phyloP scores from a whole-genome alignment of 495 filamentous ascomycete species.

The Xylaria venustula region DNA sequence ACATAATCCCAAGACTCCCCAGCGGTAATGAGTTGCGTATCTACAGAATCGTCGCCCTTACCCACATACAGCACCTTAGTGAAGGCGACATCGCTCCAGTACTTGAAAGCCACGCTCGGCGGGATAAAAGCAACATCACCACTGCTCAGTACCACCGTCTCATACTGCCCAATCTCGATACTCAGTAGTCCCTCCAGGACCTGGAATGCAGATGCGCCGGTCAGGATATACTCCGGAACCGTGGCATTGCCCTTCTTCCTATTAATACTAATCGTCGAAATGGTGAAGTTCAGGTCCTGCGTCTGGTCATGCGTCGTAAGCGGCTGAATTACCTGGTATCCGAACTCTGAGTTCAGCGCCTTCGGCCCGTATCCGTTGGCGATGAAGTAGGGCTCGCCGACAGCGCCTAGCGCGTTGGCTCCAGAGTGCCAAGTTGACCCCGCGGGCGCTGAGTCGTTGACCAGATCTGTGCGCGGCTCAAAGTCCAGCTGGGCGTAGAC shows the following conservation, averaged over 20 bases:
- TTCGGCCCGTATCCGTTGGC: slow-evolving; percentile 44
- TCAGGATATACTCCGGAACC: too few species aligned
- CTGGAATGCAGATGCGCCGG: slow-evolving; percentile 37
- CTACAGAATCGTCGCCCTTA: slow-evolving; percentile 33
- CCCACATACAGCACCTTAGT: slow-evolving; percentile 43
- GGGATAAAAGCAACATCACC: slow-evolving; percentile 46
- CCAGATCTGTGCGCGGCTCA: slow-evolving; percentile 32
- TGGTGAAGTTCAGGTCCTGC: slow-evolving; percentile 34
- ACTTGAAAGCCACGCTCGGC: slow-evolving; percentile 27
- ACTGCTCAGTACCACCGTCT: slow-evolving; percentile 22
- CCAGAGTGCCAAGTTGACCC: slow-evolving; percentile 29
- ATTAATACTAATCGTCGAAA: slow-evolving; percentile 39
- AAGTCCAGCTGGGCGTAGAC: slow-evolving; percentile 42
- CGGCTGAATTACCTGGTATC: slow-evolving; percentile 45
- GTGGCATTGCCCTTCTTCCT: slow-evolving; percentile 11
- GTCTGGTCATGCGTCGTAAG: slow-evolving; percentile 27
- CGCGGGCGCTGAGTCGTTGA: slow-evolving; percentile 33
- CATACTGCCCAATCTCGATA: slow-evolving; percentile 32
- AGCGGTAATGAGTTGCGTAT: slow-evolving; percentile 6
- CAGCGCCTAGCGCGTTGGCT: slow-evolving; percentile 27
- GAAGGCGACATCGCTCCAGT: slow-evolving; percentile 33
- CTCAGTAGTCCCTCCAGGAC: slow-evolving; percentile 40
- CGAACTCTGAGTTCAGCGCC: slow-evolving; percentile 33
- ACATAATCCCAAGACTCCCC: too few species aligned
- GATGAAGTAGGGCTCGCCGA: slow-evolving; percentile 37